Percentiles rank a stretch among this genome's conserved stretches.
These are phyloP conservation scores for Davidsoniella virescens DNA, from an alignment of 2,329 filamentous ascomycete species.

Conservation along the genomic window DNA sequence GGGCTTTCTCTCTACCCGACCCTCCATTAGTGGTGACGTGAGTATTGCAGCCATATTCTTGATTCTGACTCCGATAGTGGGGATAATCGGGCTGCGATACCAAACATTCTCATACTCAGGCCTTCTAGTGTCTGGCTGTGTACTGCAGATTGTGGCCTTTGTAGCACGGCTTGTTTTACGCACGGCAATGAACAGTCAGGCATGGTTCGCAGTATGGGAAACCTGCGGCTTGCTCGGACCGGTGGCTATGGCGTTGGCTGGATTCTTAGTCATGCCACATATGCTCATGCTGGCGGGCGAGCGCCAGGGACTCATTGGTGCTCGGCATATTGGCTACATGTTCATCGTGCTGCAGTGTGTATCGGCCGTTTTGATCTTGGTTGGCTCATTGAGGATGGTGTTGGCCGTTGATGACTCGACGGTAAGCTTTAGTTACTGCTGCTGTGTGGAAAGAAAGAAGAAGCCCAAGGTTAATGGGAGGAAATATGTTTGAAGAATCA, in stretches of 20 bases:
- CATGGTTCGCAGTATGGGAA: slow-evolving; percentile 28
- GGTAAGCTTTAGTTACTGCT: slow-evolving; percentile 19
- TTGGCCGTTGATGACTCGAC: slow-evolving; percentile 20
- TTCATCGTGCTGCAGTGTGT: slow-evolving; percentile 22
- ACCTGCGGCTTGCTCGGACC: slow-evolving; percentile 32
- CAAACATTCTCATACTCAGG: slow-evolving; percentile 26
- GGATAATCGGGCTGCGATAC: slow-evolving; percentile 25
- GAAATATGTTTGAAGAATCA: too few relatives aligned
- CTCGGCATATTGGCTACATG: slow-evolving; percentile 21
- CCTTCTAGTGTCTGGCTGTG: slow-evolving; percentile 24
- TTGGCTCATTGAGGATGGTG: slow-evolving; percentile 26
- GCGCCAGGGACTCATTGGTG: slow-evolving; percentile 22
- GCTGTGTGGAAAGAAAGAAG: neutral
- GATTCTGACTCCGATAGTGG: slow-evolving; percentile 23
- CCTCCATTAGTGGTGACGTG: slow-evolving; percentile 23
- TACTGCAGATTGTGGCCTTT: slow-evolving; percentile 31
- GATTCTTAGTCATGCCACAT: slow-evolving; percentile 30
- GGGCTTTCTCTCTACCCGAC: too few relatives aligned
- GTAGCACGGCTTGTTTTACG: slow-evolving; percentile 29
- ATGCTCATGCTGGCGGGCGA: slow-evolving; percentile 31
- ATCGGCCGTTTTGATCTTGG: slow-evolving; percentile 23
- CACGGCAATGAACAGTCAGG: slow-evolving; percentile 19
- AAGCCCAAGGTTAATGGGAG: neutral
- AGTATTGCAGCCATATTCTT: slow-evolving; percentile 26
- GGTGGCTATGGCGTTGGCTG: slow-evolving; percentile 27